Base-by-base conservation (phyloP, 1,139 yeast species). In the Lodderomyces metapsilosis region DNA sequence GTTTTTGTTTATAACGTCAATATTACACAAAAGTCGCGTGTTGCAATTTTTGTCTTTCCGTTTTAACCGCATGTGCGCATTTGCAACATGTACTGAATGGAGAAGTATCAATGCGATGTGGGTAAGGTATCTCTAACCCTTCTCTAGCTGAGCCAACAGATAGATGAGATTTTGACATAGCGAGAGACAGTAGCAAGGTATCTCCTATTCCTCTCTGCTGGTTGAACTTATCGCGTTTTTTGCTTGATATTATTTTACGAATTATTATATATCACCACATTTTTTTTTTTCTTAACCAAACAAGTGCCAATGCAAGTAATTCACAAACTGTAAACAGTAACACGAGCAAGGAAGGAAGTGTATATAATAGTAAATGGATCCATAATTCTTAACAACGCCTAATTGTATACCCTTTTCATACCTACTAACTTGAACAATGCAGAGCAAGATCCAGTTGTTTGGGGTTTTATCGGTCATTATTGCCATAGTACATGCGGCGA, bases 401-500 rank as follows among this genome's bases (percentile, higher is more conserved):
- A n/a, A n/a, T n/a, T n/a, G n/a, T n/a, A n/a, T n/a, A n/a, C n/a
- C n/a, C n/a, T n/a, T n/a, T n/a, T n/a, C n/a, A n/a, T n/a, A n/a
- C n/a, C n/a, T n/a, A n/a, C n/a, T n/a, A n/a, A n/a, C n/a, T n/a
- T n/a, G n/a, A n/a, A n/a, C n/a, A n/a, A n/a, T n/a, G n/a, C n/a
- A n/a, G n/a, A n/a, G 32, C 32, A 28, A 28, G 9, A 4, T 28
- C 3, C 32, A 28, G 12, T 3, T 28, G 32, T 7, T 15, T 28
- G 17, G 11, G 12, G 10, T 28, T 11, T 28, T 28, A 3, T 3
- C n/a, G 11, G 5, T 28, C 6, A 28, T 28, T 28, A 15, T 15
- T 15, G 32, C 39, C 13, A 5, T 36, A n/a, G 34, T 30, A 11
- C 39, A 36, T 4, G 23, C 39, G 11, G 34, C 33, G 4, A 20